Evolutionary conservation across 1,139 yeast genomes (phyloP), one percentile per base, ranked within the genome.

Genomic region (Yamadazyma siamensis): DNA sequence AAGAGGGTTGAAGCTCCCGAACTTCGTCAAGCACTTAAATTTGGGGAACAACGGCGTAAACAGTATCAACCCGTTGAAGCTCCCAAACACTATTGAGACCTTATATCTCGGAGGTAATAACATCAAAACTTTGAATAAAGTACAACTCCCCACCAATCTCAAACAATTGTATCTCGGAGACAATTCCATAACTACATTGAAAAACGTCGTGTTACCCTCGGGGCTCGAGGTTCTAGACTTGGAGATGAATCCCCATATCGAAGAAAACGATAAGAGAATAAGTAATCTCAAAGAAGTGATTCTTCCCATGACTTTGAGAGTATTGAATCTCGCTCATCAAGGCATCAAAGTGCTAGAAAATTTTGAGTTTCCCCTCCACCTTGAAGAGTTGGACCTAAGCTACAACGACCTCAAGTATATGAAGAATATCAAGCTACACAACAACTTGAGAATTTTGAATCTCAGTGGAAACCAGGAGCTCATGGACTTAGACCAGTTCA

Each of bases 61-160:
- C 41, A 65, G 72, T 43, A 64, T 68, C 19, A 67, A 67, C 38
- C 74, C 75, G 1, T 55, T 68, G 34, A 65, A 65, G 36, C 49
- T 68, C 17, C 74, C 74, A 2, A 59, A 63, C 40, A 51, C 65
- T 5, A 56, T 66, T 26, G 66, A 64, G 43, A 51, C 48, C 9
- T 46, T 68, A 12, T 61, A 60, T 39, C 52, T 68, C 43, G 56
- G 58, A 28, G 51, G 61, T 38, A 68, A 68, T 43, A 67, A 67
- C 36, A 65, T 68, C 43, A 68, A 68, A 40, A 67, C 74, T 0
- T 50, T 68, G 23, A 68, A 65, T 41, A 68, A 68, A 38, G 74
- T 66, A 3, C 56, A 54, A 35, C 63, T 68, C 33, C 74, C 75
- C 6, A 26, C 54, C 4, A 46, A 52, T 10, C 50, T 68, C 28